These are phyloP conservation scores for Rubus idaeus DNA, from an alignment of 306 rosid genomes.

Conservation along the genomic window DNA sequence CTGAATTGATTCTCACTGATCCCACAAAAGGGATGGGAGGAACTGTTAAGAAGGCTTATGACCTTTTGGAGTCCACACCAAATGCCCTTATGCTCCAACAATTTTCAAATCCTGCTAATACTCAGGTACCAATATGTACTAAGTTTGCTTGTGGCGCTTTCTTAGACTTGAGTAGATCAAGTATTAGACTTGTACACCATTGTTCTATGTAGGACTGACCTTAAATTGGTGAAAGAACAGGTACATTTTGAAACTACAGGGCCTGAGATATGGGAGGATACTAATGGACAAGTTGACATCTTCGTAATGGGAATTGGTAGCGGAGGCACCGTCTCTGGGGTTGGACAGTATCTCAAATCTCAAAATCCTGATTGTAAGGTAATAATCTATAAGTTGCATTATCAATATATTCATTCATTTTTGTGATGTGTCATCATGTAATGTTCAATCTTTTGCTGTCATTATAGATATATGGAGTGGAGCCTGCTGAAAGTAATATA, in stretches of 20 bases:
- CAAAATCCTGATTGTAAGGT: slow-evolving; percentile 88
- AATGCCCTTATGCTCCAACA: slow-evolving; percentile 84
- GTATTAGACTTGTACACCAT: not conserved
- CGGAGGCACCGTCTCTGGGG: slow-evolving; percentile 96
- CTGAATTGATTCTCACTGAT: slow-evolving; percentile 81
- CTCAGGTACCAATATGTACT: slow-evolving; percentile 38
- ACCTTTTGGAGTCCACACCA: slow-evolving; percentile 76
- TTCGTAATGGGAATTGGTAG: slow-evolving; percentile 99
- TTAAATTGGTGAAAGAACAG: slow-evolving; percentile 36
- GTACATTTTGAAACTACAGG: slow-evolving; percentile 97
- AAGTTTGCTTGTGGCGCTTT: not conserved
- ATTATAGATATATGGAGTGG: slow-evolving; percentile 76
- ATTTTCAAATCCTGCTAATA: slow-evolving; percentile 84
- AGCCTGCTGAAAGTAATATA: slow-evolving; percentile 87
- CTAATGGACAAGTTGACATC: slow-evolving; percentile 87
- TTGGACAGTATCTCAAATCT: slow-evolving; percentile 92
- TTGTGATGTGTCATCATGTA: not conserved
- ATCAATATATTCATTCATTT: not conserved
- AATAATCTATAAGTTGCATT: not conserved
- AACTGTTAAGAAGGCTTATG: slow-evolving; percentile 80
- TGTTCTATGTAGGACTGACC: slow-evolving; percentile 16
- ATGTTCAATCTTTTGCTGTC: slow-evolving; percentile 19
- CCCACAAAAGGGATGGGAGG: slow-evolving; percentile 83
- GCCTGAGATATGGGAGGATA: slow-evolving; percentile 99
- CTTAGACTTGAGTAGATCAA: not conserved